Percentiles rank a stretch among this genome's conserved stretches.
phyloP scores from a whole-genome alignment of 306 rosid genomes.

The Albizia julibrissin region DNA sequence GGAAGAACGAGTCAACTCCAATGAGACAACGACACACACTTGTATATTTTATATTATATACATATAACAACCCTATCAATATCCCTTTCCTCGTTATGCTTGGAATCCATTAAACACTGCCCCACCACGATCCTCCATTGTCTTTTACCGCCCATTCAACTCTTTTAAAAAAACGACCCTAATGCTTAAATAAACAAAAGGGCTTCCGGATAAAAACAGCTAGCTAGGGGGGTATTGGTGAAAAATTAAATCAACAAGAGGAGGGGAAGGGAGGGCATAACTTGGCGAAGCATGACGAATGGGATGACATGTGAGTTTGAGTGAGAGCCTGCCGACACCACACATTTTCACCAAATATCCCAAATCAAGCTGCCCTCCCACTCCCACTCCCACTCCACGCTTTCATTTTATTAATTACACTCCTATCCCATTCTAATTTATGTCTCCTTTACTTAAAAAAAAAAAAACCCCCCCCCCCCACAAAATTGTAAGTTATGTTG shows the following conservation, averaged over 20 bases:
- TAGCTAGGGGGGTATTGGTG: background rate
- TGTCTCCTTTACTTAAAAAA: background rate
- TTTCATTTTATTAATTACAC: background rate
- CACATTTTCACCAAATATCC: background rate
- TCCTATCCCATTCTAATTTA: background rate
- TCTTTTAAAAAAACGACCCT: background rate
- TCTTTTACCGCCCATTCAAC: background rate
- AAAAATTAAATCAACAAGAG: background rate
- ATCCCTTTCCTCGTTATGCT: background rate
- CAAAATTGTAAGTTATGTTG: background rate
- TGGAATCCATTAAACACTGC: constrained; percentile 30
- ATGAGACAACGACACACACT: constrained; percentile 24
- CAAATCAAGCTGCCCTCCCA: background rate
- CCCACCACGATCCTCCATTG: constrained; percentile 1
- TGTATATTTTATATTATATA: background rate
- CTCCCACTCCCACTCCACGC: background rate
- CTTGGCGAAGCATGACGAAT: background rate
- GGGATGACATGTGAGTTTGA: constrained; percentile 5
- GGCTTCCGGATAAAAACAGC: background rate
- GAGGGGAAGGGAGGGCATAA: background rate
- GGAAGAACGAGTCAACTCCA: constrained; percentile 40
- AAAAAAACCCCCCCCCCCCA: background rate
- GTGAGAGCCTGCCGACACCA: constrained; percentile 34
- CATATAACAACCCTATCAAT: background rate
- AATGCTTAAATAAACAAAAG: background rate